Evolutionary conservation across 1,284 basidiomycete genomes (phyloP).

Genomic region (Melampsora abietis-canadensis): DNA sequence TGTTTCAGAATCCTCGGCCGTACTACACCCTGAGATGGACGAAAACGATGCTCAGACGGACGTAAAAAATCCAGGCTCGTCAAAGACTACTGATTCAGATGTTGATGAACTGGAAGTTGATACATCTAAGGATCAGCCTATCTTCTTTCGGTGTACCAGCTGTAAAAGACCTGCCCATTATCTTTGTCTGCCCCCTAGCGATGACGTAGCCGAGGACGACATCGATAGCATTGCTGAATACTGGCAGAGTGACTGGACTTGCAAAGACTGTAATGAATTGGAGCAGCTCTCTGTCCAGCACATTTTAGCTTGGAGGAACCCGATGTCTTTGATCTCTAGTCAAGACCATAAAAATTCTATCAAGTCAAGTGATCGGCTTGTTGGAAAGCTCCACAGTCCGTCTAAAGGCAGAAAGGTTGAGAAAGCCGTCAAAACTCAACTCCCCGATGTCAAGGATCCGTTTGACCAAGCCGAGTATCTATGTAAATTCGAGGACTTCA

Average conservation of each 20-base stretch:
- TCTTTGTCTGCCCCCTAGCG: slow-evolving; percentile 55
- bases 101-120: slow-evolving; percentile 5
- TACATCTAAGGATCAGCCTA: slow-evolving; percentile 44
- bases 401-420: slow-evolving; percentile 55
- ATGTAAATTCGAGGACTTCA: slow-evolving; percentile 75
- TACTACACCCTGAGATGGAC: neutral
- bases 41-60: neutral
- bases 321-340: neutral
- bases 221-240: slow-evolving; percentile 60
- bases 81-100: neutral
- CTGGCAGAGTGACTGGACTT: slow-evolving; percentile 64
- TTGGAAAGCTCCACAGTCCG: slow-evolving; percentile 27
- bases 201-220: slow-evolving; percentile 60
- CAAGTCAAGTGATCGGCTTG: slow-evolving; percentile 41
- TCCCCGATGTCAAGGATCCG: slow-evolving; percentile 55
- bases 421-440: slow-evolving; percentile 57
- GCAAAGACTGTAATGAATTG: slow-evolving; percentile 74
- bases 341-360: slow-evolving; percentile 55
- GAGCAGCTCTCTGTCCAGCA: slow-evolving; percentile 67
- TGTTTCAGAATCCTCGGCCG: neutral
- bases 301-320: slow-evolving; percentile 77
- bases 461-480: slow-evolving; percentile 74
- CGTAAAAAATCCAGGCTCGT: neutral
- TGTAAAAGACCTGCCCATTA: slow-evolving; percentile 80
- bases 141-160: slow-evolving; percentile 73